phyloP scores from a whole-genome alignment of 768 basidiomycete species.

The Calvatia gigantea region DNA sequence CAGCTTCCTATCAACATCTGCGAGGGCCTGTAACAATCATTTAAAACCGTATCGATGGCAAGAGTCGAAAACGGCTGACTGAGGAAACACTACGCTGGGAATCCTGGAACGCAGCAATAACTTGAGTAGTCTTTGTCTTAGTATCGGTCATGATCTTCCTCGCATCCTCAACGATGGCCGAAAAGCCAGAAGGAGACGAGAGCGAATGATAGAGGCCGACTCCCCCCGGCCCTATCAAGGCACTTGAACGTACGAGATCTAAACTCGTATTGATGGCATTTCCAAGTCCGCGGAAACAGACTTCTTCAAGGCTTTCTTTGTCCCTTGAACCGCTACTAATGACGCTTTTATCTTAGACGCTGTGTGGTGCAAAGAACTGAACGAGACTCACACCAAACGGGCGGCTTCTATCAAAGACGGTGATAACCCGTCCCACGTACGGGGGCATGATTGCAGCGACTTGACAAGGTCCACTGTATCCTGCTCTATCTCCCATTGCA shows the following conservation, averaged over 20 bases:
- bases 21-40: not conserved
- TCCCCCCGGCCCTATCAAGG: not conserved
- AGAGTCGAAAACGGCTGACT: too few species aligned
- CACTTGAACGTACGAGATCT: not conserved
- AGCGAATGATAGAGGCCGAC: not conserved
- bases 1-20: not conserved
- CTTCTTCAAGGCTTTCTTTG: not conserved
- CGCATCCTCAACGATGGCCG: not conserved
- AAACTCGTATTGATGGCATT: not conserved
- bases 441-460: not conserved
- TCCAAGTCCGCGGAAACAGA: not conserved
- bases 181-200: too few species aligned
- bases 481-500: not conserved
- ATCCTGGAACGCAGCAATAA: not conserved
- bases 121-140: not conserved
- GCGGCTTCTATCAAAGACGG: not conserved
- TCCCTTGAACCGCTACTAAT: not conserved
- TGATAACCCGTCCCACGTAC: not conserved
- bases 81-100: not conserved
- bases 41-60: too few species aligned
- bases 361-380: not conserved
- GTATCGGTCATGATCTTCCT: not conserved
- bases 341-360: not conserved
- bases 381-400: not conserved
- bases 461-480: not conserved